Conservation (phyloP, 345 rosid genomes). For the Eucalyptus dawsonii region DNA sequence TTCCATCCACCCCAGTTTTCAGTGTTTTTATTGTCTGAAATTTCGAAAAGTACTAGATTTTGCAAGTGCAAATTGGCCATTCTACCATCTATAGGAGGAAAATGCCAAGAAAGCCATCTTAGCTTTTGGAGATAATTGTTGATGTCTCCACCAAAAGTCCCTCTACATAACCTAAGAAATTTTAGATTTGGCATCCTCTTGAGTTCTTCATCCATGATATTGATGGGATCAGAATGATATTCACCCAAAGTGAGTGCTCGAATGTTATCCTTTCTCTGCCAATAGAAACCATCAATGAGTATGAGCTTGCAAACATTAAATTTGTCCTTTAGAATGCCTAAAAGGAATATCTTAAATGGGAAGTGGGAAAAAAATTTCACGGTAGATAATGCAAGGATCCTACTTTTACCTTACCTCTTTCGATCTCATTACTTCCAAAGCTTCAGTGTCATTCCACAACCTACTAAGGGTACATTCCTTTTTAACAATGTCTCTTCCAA, state of each 20-base stretch:
- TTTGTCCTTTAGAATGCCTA: not conserved
- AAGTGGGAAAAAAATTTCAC: not conserved
- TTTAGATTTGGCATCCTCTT: not conserved
- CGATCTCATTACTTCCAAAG: not conserved
- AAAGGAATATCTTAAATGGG: not conserved
- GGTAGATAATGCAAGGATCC: not conserved
- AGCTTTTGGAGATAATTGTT: not conserved
- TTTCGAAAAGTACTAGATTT: too few species aligned
- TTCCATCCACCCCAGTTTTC: too few species aligned
- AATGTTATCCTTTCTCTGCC: not conserved
- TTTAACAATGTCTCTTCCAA: not conserved
- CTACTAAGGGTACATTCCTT: not conserved
- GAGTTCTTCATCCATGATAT: not conserved
- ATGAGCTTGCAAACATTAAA: not conserved
- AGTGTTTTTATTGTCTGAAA: too few species aligned
- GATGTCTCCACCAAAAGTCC: not conserved
- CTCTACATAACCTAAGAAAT: fast-evolving
- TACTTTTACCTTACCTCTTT: not conserved
- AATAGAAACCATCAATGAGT: not conserved
- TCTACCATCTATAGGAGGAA: not conserved
- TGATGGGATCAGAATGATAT: fast-evolving
- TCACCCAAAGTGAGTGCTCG: not conserved
- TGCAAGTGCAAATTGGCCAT: too few species aligned
- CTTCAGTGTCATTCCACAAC: not conserved
- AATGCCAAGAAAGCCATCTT: not conserved